Evolutionary conservation across 306 rosid genomes (phyloP).

Genomic region (Erythrophleum fordii): DNA sequence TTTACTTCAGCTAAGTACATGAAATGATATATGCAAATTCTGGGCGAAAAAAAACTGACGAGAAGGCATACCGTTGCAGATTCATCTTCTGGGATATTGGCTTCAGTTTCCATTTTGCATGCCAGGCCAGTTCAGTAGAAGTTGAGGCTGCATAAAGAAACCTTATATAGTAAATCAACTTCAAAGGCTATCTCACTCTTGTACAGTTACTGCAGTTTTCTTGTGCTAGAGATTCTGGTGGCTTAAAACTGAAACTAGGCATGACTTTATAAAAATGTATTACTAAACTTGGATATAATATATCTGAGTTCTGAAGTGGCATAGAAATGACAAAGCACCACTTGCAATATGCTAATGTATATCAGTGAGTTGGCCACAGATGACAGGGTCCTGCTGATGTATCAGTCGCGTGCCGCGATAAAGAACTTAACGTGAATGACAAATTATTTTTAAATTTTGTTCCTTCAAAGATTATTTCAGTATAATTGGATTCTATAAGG

Average conservation of each 20-base stretch:
- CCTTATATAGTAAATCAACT: constrained; percentile 23
- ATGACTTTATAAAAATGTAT: constrained; percentile 24
- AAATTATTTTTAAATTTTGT: neutral
- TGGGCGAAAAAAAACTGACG: neutral
- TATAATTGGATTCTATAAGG: neutral
- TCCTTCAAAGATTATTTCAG: neutral
- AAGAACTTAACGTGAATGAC: constrained; percentile 32
- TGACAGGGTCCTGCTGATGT: constrained; percentile 60
- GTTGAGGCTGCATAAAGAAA: constrained; percentile 36
- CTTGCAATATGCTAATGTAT: constrained; percentile 41
- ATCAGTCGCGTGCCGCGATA: constrained; percentile 49
- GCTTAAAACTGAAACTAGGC: constrained; percentile 23
- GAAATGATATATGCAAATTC: constrained; percentile 4
- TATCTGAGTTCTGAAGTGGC: constrained; percentile 32
- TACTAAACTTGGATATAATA: constrained; percentile 29
- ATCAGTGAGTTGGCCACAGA: constrained; percentile 60
- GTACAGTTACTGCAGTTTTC: constrained; percentile 22
- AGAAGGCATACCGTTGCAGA: constrained; percentile 51
- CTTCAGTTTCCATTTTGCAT: constrained; percentile 56
- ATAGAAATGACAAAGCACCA: constrained; percentile 53
- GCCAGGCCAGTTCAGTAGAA: constrained; percentile 30
- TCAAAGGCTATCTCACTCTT: constrained; percentile 21
- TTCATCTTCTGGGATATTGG: constrained; percentile 41
- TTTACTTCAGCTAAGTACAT: constrained; percentile 2
- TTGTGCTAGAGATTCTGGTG: constrained; percentile 4